phyloP scores from a whole-genome alignment of 306 rosid genomes.

The Senna tora region DNA sequence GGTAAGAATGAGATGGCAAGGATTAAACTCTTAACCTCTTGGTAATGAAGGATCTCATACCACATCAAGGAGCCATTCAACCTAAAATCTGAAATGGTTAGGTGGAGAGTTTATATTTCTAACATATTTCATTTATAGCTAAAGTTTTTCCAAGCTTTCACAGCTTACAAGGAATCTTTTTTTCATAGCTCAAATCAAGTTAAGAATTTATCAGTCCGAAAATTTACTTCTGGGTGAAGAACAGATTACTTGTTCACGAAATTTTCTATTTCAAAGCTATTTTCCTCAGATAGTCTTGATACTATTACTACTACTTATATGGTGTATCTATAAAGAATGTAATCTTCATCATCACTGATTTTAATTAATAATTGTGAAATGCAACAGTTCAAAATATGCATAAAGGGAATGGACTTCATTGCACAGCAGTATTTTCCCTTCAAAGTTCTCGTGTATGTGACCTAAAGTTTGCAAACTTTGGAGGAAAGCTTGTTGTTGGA shows the following conservation, averaged over 20 bases:
- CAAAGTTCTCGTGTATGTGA: conserved; percentile 60
- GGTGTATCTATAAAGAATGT: conserved; percentile 28
- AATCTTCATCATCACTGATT: conserved; percentile 25
- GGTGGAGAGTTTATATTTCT: neutral
- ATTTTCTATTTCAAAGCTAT: neutral
- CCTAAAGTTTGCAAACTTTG: conserved; percentile 63
- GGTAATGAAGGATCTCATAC: neutral
- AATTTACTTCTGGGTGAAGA: conserved; percentile 2
- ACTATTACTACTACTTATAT: neutral
- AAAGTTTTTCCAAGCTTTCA: neutral
- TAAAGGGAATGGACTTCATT: conserved; percentile 62
- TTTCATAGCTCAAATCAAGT: neutral
- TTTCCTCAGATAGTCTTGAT: conserved; percentile 1
- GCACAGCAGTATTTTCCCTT: conserved; percentile 67
- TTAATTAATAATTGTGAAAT: conserved; percentile 39
- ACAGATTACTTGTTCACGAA: neutral
- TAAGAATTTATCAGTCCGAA: conserved; percentile 3
- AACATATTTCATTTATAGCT: neutral
- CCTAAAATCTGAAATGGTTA: neutral
- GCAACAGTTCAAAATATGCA: conserved; percentile 57
- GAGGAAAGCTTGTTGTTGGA: conserved; percentile 69
- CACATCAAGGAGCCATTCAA: neutral
- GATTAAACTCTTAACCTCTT: conserved; percentile 3
- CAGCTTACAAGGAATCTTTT: neutral
- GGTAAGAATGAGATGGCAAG: neutral